A percentile compares a stretch with the other conserved stretches of the same genome.
Evolutionary conservation across 1,139 yeast genomes (phyloP).

Genomic region (Magnusiomyces suaveolens): DNA sequence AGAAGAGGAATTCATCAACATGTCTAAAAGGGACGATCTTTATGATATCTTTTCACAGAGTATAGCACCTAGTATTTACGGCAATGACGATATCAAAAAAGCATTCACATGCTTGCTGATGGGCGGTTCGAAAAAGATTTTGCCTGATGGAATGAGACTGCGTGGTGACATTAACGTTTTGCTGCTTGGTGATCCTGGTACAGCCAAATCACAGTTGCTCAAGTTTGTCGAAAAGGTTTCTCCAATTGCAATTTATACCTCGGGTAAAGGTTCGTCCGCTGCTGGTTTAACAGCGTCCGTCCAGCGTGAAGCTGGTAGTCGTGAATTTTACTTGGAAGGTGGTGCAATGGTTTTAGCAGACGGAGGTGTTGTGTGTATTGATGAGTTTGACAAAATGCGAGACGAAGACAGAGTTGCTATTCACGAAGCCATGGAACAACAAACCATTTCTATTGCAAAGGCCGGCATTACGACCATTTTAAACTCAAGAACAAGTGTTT

Average conservation of each 20-base stretch:
- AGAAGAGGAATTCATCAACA: conserved; percentile 76
- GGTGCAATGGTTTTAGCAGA: conserved; percentile 99
- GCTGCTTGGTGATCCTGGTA: conserved; percentile 95
- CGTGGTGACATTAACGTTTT: conserved; percentile 96
- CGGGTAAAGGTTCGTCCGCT: conserved; percentile 98
- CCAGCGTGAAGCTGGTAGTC: conserved; percentile 76
- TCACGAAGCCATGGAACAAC: conserved; percentile 99
- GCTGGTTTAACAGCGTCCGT: conserved; percentile 98
- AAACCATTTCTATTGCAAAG: conserved; percentile 96
- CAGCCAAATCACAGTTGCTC: conserved; percentile 91
- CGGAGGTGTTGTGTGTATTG: conserved; percentile 98
- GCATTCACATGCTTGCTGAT: conserved; percentile 84
- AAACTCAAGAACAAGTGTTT: conserved; percentile 88
- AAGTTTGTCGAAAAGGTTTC: conserved; percentile 92
- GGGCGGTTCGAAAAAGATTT: conserved; percentile 87
- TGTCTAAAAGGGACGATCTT: conserved; percentile 75
- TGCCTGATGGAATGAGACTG: conserved; percentile 93
- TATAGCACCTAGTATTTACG: conserved; percentile 94
- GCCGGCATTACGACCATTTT: conserved; percentile 97
- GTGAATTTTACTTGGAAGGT: conserved; percentile 93
- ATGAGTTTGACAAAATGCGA: conserved; percentile 97
- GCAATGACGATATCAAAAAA: conserved; percentile 83
- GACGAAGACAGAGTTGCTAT: conserved; percentile 98
- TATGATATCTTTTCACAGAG: conserved; percentile 79
- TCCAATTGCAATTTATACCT: conserved; percentile 90